Evolutionary conservation across 139 green algal species (phyloP), one percentile per base, ranked within the genome.

Genomic region (Parachlorella kessleri): DNA sequence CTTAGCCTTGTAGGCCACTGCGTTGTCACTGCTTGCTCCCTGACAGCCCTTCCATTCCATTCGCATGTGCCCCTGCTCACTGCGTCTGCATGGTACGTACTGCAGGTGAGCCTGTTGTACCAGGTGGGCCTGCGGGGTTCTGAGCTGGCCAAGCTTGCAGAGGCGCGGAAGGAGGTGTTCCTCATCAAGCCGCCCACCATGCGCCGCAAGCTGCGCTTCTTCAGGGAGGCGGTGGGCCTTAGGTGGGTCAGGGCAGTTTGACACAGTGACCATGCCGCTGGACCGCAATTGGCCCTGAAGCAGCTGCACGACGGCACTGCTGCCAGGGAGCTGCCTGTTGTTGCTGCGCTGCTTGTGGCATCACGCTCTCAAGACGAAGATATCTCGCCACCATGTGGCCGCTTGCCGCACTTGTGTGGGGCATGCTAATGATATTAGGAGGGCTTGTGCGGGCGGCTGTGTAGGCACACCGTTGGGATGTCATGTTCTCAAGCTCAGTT

Each of bases 201-300:
- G 68, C 41, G 64, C 10, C 70, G 66, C 38, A 90, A 90, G 83
- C 71, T 90, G n/a, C 53, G 70, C 53, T 89, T 90, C 79, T 70
- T 90, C 21, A 65, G 64, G 63, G 68, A 90, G 30, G 71, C 73
- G 54, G 76, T 87, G 1, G 83, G 83, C n/a, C 63, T 90, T n/a
- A 81, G 54, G 76, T 81, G 37, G 2, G 74, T 32, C 26, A 37
- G n/a, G n/a, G n/a, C n/a, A 33, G 28, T 18, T 37, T 72, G 66
- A 9, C 28, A 72, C 8, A 35, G n/a, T 72, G n/a, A 42, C 8
- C 63, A 37, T n/a, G n/a, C n/a, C n/a, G n/a, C n/a, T n/a, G n/a
- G 48, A 14, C 48, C 48, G 48, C 48, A 14, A 59, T 59, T 14
- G 21, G 21, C 21, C 48, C 14, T 59, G 48, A 28, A 59, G 48